These are phyloP conservation scores for Fusarium sp. DNA, from an alignment of 2,329 filamentous ascomycete species.

Conservation along the genomic window DNA sequence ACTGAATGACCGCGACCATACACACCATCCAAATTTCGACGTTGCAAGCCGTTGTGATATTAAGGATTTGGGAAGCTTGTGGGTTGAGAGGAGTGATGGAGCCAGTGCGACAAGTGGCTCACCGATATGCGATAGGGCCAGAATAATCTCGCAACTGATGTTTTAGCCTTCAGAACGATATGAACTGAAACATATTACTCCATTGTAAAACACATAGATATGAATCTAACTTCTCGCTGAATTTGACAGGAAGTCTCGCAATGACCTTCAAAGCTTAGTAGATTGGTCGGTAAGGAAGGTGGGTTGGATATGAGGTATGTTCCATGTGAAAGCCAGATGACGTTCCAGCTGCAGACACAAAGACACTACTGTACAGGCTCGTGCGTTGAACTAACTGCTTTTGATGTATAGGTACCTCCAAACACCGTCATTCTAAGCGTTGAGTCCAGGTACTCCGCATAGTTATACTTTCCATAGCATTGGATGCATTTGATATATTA, in stretches of 20 bases:
- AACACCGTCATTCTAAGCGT: neutral
- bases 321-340: constrained; percentile 37
- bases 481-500: neutral
- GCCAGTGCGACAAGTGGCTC: constrained; percentile 21
- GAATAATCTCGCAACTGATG: neutral
- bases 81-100: neutral
- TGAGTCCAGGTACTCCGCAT: neutral
- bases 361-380: neutral
- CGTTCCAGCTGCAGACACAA: constrained; percentile 7
- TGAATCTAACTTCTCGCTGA: neutral
- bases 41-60: neutral
- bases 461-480: neutral
- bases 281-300: neutral
- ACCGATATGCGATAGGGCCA: neutral
- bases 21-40: neutral
- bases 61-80: neutral
- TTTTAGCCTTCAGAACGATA: neutral
- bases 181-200: neutral
- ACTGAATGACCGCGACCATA: constrained; percentile 31
- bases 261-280: neutral
- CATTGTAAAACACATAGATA: neutral
- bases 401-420: neutral
- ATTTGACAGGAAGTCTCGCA: neutral
- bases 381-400: constrained; percentile 9
- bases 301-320: neutral